These are phyloP conservation scores for Heliamphora pulchella DNA, from an alignment of 179 eudicot genomes.

Conservation along the genomic window DNA sequence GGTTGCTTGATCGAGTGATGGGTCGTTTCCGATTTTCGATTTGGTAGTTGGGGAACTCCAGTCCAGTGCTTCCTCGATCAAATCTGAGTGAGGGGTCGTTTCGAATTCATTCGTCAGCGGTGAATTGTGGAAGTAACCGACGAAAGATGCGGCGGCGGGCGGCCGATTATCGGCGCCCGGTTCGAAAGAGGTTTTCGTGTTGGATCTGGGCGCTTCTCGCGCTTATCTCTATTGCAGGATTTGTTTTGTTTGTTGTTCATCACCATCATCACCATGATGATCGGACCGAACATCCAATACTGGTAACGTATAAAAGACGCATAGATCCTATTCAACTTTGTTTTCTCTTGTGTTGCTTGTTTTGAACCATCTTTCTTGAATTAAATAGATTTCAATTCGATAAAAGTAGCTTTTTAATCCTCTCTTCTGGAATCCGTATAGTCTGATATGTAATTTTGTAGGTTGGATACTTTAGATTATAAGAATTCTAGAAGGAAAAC, in stretches of 20 bases:
- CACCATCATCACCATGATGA: conserved; percentile 51
- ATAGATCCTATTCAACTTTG: conserved; percentile 11
- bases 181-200: conserved; percentile 52
- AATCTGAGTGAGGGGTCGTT: conserved; percentile 24
- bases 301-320: conserved; percentile 31
- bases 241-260: conserved; percentile 60
- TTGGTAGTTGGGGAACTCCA: conserved; percentile 11
- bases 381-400: neutral
- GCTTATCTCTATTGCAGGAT: conserved; percentile 47
- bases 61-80: conserved; percentile 12
- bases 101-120: conserved; percentile 24
- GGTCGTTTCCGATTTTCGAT: conserved; percentile 20
- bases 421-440: neutral
- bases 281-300: conserved; percentile 37
- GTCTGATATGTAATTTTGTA: neutral
- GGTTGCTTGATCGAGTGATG: conserved; percentile 20
- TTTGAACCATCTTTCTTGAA: neutral
- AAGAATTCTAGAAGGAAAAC: neutral
- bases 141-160: conserved; percentile 76
- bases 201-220: conserved; percentile 83
- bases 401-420: neutral
- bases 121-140: conserved; percentile 22
- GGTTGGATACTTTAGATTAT: neutral
- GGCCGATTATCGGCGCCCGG: conserved; percentile 88
- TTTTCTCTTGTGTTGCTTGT: conserved; percentile 1